phyloP scores from a whole-genome alignment of 495 filamentous ascomycete species.

The Poronia punctata region DNA sequence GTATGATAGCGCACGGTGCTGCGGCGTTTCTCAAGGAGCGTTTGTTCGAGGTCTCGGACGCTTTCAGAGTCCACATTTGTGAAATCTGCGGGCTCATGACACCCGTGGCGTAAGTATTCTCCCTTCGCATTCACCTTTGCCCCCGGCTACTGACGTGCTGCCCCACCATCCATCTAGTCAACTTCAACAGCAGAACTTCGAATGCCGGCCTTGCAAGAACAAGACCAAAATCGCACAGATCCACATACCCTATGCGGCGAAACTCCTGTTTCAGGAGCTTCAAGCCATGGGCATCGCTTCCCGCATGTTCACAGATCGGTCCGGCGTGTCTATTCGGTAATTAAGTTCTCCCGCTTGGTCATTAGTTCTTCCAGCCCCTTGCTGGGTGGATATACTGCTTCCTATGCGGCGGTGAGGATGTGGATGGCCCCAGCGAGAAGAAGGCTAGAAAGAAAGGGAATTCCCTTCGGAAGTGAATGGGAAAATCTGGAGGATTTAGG shows the following conservation, averaged over 20 bases:
- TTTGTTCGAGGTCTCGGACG: constrained; percentile 93
- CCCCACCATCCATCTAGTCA: constrained; percentile 62
- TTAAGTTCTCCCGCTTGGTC: not conserved
- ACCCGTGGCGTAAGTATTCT: constrained; percentile 82
- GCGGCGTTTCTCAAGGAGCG: constrained; percentile 95
- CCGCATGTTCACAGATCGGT: constrained; percentile 87
- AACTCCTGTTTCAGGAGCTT: constrained; percentile 97
- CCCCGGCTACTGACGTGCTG: constrained; percentile 18
- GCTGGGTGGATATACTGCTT: not conserved
- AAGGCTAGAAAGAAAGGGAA: no score
- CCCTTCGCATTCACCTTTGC: not conserved
- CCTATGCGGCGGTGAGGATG: no score
- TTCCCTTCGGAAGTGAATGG: no score
- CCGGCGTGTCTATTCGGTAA: constrained; percentile 61
- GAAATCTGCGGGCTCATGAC: constrained; percentile 99
- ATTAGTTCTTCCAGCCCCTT: not conserved
- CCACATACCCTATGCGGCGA: constrained; percentile 95
- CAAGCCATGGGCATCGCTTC: constrained; percentile 97
- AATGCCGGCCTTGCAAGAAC: constrained; percentile 96
- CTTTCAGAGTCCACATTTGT: constrained; percentile 97
- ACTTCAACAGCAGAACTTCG: constrained; percentile 86
- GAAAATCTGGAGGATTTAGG: no score
- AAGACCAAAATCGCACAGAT: constrained; percentile 97
- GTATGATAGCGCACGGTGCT: constrained; percentile 98
- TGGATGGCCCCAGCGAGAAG: no score